Evolutionary conservation across 2,329 filamentous ascomycete species (phyloP).

Genomic region (Ophiocordyceps camponoti-leonardi): DNA sequence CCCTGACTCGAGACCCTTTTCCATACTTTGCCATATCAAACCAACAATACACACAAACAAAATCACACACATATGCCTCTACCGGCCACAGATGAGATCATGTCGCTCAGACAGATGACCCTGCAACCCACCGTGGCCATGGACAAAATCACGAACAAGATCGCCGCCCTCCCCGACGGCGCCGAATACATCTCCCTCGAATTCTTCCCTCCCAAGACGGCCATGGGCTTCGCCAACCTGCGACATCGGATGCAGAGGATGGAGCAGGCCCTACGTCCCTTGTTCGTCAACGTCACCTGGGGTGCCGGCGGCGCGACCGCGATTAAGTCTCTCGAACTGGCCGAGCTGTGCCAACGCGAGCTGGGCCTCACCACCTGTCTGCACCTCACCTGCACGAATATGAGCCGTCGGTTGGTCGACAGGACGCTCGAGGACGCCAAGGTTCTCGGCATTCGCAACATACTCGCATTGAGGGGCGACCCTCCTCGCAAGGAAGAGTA

Average conservation of each 20-base stretch:
- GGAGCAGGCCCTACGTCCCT: slow-evolving; percentile 73
- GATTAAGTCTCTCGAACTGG: slow-evolving; percentile 79
- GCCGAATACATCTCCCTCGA: slow-evolving; percentile 88
- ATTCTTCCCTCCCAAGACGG: slow-evolving; percentile 97
- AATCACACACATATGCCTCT: neutral
- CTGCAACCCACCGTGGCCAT: slow-evolving; percentile 20
- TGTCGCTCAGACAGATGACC: neutral
- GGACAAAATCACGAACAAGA: slow-evolving; percentile 91
- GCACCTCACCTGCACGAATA: slow-evolving; percentile 95
- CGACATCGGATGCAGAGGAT: slow-evolving; percentile 88
- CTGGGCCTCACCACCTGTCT: slow-evolving; percentile 85
- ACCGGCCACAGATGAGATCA: neutral
- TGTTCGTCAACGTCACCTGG: slow-evolving; percentile 98
- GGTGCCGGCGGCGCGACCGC: slow-evolving; percentile 88
- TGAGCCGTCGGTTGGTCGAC: slow-evolving; percentile 75
- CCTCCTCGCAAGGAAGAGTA: slow-evolving; percentile 85
- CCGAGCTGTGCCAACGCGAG: slow-evolving; percentile 87
- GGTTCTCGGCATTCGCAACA: slow-evolving; percentile 79
- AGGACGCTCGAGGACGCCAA: slow-evolving; percentile 83
- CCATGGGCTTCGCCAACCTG: slow-evolving; percentile 88
- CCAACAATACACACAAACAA: too few species aligned
- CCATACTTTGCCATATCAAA: too few species aligned
- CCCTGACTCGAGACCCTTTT: too few species aligned
- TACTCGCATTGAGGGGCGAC: slow-evolving; percentile 80
- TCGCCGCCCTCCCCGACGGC: slow-evolving; percentile 70